Conservation (phyloP, 108 stramenopile species). For the Pseudonitzschia multiseries region DNA sequence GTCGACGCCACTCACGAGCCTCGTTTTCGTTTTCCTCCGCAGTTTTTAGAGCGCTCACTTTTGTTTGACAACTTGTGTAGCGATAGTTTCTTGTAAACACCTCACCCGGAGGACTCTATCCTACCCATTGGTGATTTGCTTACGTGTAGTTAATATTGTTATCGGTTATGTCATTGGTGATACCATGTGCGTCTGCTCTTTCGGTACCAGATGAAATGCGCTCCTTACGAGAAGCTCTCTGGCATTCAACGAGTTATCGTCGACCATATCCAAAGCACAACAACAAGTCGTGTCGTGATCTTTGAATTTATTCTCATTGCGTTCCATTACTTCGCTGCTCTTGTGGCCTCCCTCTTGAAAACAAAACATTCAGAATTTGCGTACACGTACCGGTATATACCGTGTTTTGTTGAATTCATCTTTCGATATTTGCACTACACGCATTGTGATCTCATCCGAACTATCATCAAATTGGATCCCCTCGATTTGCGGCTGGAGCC, state of each 20-base stretch:
- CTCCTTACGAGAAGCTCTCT: not conserved
- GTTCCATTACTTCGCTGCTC: not conserved
- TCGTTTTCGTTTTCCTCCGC: slow-evolving; percentile 18
- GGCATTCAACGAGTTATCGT: not conserved
- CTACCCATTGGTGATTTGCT: not conserved
- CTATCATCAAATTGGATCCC: not conserved
- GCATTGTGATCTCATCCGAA: not conserved
- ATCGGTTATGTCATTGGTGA: not conserved
- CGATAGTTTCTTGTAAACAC: not conserved
- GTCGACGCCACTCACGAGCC: not conserved
- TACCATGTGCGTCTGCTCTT: not conserved
- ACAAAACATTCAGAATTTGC: slow-evolving; percentile 22
- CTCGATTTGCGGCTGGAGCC: not conserved
- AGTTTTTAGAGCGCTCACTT: not conserved
- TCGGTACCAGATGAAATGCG: not conserved
- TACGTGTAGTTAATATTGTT: not conserved
- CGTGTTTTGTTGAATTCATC: slow-evolving; percentile 12
- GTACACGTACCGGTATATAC: too few species aligned
- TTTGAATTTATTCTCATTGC: not conserved
- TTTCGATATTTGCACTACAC: slow-evolving; percentile 2
- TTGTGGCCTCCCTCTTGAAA: slow-evolving; percentile 21
- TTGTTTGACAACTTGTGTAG: slow-evolving; percentile 1
- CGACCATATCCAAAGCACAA: slow-evolving; percentile 23
- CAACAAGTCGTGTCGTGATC: not conserved
- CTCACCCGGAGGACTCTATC: not conserved